Conservation (phyloP, 129 eudicot genomes). For the Lactuca sativa region DNA sequence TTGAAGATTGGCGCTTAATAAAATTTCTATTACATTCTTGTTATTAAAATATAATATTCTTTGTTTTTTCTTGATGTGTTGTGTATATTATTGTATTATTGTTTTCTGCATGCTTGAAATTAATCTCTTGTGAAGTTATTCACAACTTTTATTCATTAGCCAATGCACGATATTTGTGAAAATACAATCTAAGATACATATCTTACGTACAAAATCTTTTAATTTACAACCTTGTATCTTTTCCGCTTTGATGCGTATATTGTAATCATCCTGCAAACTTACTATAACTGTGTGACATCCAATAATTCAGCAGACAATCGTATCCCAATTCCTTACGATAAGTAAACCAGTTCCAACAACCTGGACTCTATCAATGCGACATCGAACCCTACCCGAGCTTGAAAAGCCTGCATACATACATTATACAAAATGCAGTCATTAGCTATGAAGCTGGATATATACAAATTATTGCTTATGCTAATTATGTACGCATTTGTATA, state of each 20-base stretch:
- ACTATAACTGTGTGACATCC: background rate
- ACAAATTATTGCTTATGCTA: too few species aligned
- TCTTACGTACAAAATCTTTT: too few species aligned
- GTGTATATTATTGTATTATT: too few species aligned
- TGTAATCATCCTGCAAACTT: background rate
- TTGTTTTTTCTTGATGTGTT: too few species aligned
- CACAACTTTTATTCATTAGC: too few species aligned
- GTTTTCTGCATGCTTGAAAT: too few species aligned
- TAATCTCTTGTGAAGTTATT: too few species aligned
- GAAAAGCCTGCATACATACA: slow-evolving; percentile 18
- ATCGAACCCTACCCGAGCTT: slow-evolving; percentile 23
- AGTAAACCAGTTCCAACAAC: slow-evolving; percentile 19
- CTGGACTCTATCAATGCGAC: background rate
- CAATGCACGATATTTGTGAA: too few species aligned
- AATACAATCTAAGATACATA: too few species aligned
- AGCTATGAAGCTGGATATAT: background rate
- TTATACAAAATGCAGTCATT: background rate
- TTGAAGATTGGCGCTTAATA: too few species aligned
- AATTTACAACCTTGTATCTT: background rate
- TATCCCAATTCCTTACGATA: background rate
- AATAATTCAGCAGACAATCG: background rate
- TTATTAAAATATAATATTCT: too few species aligned
- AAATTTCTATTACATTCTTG: too few species aligned
- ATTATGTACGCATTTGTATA: background rate
- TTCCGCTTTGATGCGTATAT: background rate